Base-by-base conservation (phyloP, 23 red algal species). In the Gracilariopsis chorda region DNA sequence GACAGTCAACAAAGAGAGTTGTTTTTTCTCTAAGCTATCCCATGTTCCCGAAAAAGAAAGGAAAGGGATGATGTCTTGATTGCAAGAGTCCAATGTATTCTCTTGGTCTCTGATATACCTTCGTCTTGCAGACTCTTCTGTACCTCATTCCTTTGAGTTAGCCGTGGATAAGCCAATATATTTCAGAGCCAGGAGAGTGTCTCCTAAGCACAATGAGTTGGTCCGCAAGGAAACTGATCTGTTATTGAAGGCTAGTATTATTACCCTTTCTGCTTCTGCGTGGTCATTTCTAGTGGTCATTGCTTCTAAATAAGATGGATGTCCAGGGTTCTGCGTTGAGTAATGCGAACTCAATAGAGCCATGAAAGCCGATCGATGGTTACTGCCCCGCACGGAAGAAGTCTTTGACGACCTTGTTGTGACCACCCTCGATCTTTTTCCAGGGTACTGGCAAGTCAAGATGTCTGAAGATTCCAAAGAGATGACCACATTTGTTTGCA, bases 281-380 rank as follows among this genome's bases (percentile, higher is more conserved):
- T 88, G 84, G 84, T 76, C 84, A 0, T 77, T 76, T 46, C 51
- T 51, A 6, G 68, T 88, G 68, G 37, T 88, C 63, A 88, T 88
- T 34, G 84, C 71, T 1, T 57, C 84, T 1, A 88, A 76, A 67
- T 77, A 88, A 52, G 43, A 77, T 30, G 84, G 84, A 16, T 77
- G 58, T 41, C 37, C 83, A 13, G 12, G 83, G 45, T 88, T n/a
- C n/a, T n/a, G 64, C 64, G 64, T 71, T 71, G 16, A 82, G 11
- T 82, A 12, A 12, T 13, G 77, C 11, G 23, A 25, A 21, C 49
- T 82, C 10, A 82, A 82, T 39, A 33, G 32, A 20, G 59, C 30
- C 25, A 82, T 62, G 48, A 82, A 82, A 62, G 30, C 0, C 10
- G 77, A 61, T n/a, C 24, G 19, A 11, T 82, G 30, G 24, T 1